Base-by-base conservation (phyloP, 2,329 filamentous ascomycete species). In the Aspergillus clavatus region DNA sequence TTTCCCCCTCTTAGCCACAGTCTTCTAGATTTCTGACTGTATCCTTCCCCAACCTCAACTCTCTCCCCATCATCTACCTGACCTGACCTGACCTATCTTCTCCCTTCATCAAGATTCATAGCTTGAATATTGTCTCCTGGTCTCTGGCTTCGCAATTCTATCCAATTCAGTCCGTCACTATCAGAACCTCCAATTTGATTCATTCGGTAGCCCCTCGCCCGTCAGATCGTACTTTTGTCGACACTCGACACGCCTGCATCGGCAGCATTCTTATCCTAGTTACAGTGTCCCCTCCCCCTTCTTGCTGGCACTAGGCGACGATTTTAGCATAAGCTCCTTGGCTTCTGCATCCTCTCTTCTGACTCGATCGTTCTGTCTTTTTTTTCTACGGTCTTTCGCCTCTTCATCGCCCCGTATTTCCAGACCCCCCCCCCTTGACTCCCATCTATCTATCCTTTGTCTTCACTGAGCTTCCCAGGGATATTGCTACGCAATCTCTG, bases 311-410 rank as follows among this genome's bases (percentile, higher is more conserved):
- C 31, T 35, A 35, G 31, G 31, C 31, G 14, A 18, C 31, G n/a
- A 21, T 8, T 35, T 10, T 35, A 18, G 16, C 31, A 35, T 35
- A 21, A 35, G 31, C 31, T 35, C 31, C 18, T n/a, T 35, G 31
- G 31, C 21, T 21, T 2, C 38, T 23, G 28, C 33, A 26, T 18
- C 37, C 29, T 14, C 27, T 27, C 10, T 29, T 26, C 6, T 35
- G 22, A 28, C 21, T 16, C 31, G 14, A 38, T 24, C 37, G 16
- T 45, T 21, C 16, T 19, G 21, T 37, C 45, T 52, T 52, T 42
- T 44, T 31, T 31, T 38, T 19, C n/a, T n/a, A n/a, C n/a, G n/a
- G n/a, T 40, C 42, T 10, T 44, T 45, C 31, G 19, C 19, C 18
- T 35, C 10, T 7, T 3, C 18, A 35, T 35, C 18, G 8, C 31